These are phyloP conservation scores for Apiotrichum gracile DNA, from an alignment of 1,284 basidiomycete genomes.

Conservation along the genomic window DNA sequence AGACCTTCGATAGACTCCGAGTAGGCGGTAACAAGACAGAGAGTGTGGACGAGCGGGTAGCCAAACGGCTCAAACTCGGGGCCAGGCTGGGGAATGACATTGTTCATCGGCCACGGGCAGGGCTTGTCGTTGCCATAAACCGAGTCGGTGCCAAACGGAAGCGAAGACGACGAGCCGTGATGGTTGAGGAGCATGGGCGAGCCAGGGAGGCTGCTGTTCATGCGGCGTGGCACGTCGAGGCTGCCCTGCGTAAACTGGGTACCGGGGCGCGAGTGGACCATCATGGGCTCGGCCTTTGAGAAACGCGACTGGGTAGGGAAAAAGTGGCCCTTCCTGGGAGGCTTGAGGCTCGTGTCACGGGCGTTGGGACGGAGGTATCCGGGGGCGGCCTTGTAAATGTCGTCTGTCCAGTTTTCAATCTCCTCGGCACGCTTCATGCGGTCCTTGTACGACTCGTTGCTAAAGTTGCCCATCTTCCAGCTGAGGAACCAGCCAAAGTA, in stretches of 20 bases:
- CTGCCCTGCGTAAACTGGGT: constrained; percentile 61
- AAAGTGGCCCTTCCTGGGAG: constrained; percentile 51
- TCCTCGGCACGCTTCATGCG: constrained; percentile 84
- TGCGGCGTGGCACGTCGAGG: constrained; percentile 19
- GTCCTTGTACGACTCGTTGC: constrained; percentile 83
- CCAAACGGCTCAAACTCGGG: constrained; percentile 91
- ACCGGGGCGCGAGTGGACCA: constrained; percentile 59
- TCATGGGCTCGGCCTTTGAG: constrained; percentile 64
- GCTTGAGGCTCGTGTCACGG: neutral
- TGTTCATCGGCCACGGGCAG: constrained; percentile 82
- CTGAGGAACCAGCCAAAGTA: constrained; percentile 96
- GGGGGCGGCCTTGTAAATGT: constrained; percentile 93
- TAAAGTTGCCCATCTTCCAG: constrained; percentile 89
- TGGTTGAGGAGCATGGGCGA: constrained; percentile 68
- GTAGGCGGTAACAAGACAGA: constrained; percentile 96
- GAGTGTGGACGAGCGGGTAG: constrained; percentile 88
- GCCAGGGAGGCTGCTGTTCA: constrained; percentile 54
- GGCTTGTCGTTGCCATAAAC: constrained; percentile 29
- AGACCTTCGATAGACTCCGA: constrained; percentile 96
- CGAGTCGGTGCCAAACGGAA: constrained; percentile 50
- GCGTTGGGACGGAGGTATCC: constrained; percentile 79
- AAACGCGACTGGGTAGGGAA: constrained; percentile 79
- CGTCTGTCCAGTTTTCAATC: constrained; percentile 94
- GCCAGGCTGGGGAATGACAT: constrained; percentile 88
- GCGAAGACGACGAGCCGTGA: constrained; percentile 75